These are phyloP conservation scores for Ustilago xerochloae DNA, from an alignment of 1,284 basidiomycete genomes.

Conservation along the genomic window DNA sequence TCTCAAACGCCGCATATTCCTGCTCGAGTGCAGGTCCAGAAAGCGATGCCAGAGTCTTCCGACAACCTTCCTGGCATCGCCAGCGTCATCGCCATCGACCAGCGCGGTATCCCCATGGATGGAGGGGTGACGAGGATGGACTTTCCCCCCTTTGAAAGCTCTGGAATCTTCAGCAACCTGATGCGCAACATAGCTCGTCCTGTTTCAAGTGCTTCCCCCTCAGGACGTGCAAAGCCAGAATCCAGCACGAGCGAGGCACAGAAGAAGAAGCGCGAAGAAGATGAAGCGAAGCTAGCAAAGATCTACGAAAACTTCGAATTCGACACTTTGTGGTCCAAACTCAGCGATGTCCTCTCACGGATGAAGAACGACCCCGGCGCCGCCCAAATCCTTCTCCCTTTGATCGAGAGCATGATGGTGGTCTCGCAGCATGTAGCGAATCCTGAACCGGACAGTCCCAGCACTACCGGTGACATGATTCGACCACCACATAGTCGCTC, in stretches of 20 bases:
- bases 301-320: constrained; percentile 67
- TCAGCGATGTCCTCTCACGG: constrained; percentile 61
- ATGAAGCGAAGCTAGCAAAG: constrained; percentile 60
- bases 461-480: constrained; percentile 17
- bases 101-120: constrained; percentile 8
- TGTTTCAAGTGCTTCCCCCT: not conserved
- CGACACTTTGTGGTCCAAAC: constrained; percentile 59
- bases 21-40: not conserved
- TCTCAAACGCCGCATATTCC: not conserved
- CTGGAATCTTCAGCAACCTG: constrained; percentile 4
- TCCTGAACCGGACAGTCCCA: constrained; percentile 31
- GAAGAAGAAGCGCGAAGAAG: constrained; percentile 72
- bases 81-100: constrained; percentile 15
- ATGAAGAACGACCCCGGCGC: constrained; percentile 63
- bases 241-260: constrained; percentile 19
- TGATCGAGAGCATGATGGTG: constrained; percentile 80
- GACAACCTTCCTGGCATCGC: constrained; percentile 4
- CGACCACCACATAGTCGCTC: constrained; percentile 45
- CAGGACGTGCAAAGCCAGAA: constrained; percentile 18
- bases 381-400: constrained; percentile 63
- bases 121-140: constrained; percentile 5
- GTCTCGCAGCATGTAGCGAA: constrained; percentile 85
- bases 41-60: constrained; percentile 22
- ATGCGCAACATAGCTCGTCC: constrained; percentile 5
- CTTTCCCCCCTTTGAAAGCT: not conserved